These are phyloP conservation scores for Teratosphaeria pseudoeucalypti DNA, from an alignment of 2,329 filamentous ascomycete genomes.

Conservation along the genomic window DNA sequence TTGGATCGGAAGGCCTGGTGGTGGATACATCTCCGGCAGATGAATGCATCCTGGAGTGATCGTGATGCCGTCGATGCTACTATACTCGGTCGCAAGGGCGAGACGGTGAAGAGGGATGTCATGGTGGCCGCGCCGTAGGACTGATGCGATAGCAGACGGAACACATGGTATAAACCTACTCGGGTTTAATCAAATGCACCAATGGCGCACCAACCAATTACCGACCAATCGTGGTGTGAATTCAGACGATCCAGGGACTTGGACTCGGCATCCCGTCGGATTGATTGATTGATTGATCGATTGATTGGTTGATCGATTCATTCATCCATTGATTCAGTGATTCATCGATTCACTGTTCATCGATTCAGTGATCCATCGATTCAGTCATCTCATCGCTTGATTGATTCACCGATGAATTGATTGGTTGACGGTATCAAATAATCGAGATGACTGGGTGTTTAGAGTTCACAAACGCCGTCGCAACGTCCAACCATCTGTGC, in stretches of 20 bases:
- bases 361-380: too few relatives aligned
- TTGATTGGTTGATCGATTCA: too few relatives aligned
- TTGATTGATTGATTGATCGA: too few relatives aligned
- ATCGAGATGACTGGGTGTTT: not conserved
- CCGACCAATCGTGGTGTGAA: not conserved
- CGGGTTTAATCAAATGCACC: not conserved
- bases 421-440: not conserved
- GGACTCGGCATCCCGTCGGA: not conserved
- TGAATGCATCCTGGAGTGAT: slow-evolving; percentile 16
- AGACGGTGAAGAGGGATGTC: slow-evolving; percentile 11
- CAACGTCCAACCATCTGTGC: not conserved
- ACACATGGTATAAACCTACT: not conserved
- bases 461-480: not conserved
- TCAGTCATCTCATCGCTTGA: too few relatives aligned
- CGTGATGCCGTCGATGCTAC: slow-evolving; percentile 9
- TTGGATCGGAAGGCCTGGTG: slow-evolving; percentile 10
- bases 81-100: slow-evolving; percentile 14
- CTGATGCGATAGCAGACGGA: not conserved
- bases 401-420: too few relatives aligned
- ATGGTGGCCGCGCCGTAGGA: slow-evolving; percentile 2
- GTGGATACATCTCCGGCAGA: slow-evolving; percentile 25
- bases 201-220: not conserved
- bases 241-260: not conserved
- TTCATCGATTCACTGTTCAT: too few relatives aligned
- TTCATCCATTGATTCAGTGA: too few relatives aligned